These are phyloP conservation scores for Colletotrichum sp. DNA, from an alignment of 2,329 filamentous ascomycete species.

Conservation along the genomic window DNA sequence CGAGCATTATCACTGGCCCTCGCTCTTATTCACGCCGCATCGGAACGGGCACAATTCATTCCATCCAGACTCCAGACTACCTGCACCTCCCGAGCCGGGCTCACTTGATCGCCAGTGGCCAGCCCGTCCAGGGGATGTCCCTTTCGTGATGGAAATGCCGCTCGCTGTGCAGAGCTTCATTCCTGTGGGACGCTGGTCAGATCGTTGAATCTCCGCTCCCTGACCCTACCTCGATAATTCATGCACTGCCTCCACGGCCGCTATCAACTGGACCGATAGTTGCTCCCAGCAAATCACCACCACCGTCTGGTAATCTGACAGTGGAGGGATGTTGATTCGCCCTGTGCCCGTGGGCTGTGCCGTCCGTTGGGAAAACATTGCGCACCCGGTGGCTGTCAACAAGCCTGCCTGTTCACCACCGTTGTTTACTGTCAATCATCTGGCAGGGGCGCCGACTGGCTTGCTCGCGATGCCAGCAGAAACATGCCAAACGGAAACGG, in stretches of 20 bases:
- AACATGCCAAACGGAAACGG: not conserved
- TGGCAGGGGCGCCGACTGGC: not conserved
- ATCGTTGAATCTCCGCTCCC: constrained; percentile 7
- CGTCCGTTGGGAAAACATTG: not conserved
- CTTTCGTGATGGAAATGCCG: not conserved
- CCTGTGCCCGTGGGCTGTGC: not conserved
- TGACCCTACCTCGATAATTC: constrained; percentile 7
- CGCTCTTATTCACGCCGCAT: not conserved
- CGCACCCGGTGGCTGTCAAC: not conserved
- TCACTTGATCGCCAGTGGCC: not conserved
- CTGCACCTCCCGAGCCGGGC: not conserved
- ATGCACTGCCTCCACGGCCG: constrained; percentile 17
- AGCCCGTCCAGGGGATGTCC: not conserved
- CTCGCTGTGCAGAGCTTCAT: not conserved
- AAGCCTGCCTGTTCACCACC: not conserved
- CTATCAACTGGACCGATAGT: not conserved
- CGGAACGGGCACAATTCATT: not conserved
- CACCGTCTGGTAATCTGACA: not conserved
- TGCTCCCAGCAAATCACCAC: constrained; percentile 1
- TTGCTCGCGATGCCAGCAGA: not conserved
- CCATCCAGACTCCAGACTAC: not conserved
- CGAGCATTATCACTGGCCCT: not conserved
- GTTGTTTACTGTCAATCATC: not conserved
- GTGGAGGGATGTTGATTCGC: not conserved
- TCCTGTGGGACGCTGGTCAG: not conserved